These are phyloP conservation scores for Pontederia paniculata DNA, from an alignment of 176 grass and related monocot species.

Conservation along the genomic window DNA sequence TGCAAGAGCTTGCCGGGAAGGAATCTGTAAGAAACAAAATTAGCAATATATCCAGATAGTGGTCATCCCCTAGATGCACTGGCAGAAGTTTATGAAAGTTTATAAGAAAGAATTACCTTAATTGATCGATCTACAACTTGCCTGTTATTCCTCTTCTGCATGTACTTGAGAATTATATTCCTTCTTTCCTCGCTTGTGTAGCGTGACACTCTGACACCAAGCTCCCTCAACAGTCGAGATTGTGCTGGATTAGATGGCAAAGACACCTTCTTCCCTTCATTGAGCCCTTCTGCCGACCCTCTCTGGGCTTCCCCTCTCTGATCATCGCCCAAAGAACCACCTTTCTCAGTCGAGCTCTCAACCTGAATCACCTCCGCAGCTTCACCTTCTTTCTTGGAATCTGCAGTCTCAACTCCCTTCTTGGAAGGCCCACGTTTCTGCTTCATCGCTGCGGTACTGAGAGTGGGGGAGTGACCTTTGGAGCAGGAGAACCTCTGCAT, in stretches of 20 bases:
- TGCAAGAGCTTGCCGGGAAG: constrained; percentile 71
- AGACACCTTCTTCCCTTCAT: constrained; percentile 8
- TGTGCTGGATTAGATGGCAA: constrained; percentile 20
- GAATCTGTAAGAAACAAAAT: constrained; percentile 32
- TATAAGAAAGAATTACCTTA: constrained; percentile 35
- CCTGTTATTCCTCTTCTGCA: constrained; percentile 83
- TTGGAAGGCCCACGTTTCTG: constrained; percentile 15
- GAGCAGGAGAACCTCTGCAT: constrained; percentile 29
- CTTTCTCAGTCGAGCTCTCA: constrained; percentile 4
- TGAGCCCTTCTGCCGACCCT: neutral
- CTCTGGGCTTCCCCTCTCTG: constrained; percentile 3
- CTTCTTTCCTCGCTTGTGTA: constrained; percentile 91
- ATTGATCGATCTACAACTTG: constrained; percentile 45
- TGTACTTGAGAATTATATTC: constrained; percentile 90
- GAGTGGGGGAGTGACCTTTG: constrained; percentile 11
- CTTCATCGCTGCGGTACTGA: neutral
- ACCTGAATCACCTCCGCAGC: constrained; percentile 6
- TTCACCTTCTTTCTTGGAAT: constrained; percentile 2
- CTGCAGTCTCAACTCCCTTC: constrained; percentile 8
- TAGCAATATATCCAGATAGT: neutral
- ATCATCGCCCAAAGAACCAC: neutral
- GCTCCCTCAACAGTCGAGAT: constrained; percentile 65
- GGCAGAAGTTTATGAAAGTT: neutral
- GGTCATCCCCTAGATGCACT: too few relatives aligned
- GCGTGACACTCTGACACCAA: constrained; percentile 66